Percentiles rank a stretch among this genome's conserved stretches.
phyloP scores from a whole-genome alignment of 208 protist genomes.

The Leishmania braziliensis region DNA sequence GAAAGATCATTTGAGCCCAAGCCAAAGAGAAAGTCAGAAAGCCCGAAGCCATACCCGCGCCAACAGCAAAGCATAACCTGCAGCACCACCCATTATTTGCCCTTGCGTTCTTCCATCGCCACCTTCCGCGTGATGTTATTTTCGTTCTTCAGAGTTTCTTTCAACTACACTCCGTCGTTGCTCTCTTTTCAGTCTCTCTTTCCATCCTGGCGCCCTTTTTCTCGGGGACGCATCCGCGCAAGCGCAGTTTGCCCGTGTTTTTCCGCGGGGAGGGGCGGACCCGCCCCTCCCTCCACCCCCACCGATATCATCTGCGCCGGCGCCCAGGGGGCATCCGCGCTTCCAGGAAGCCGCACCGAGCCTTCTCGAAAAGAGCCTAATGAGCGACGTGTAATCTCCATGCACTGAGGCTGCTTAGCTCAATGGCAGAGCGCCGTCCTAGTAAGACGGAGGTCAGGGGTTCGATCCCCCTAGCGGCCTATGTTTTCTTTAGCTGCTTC shows the following conservation, averaged over 20 bases:
- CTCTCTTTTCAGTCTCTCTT: no score
- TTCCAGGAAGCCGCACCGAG: no score
- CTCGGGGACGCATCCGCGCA: no score
- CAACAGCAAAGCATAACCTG: background rate
- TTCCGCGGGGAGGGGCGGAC: background rate
- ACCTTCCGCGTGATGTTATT: no score
- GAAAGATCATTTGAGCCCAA: background rate
- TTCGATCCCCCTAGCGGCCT: slow-evolving; percentile 90
- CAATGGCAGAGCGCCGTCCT: slow-evolving; percentile 92
- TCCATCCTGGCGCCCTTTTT: no score
- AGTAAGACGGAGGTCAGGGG: slow-evolving; percentile 89
- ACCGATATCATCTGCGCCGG: background rate
- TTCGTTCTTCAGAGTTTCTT: no score
- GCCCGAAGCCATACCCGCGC: background rate
- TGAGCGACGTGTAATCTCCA: no score
- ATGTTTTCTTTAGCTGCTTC: slow-evolving; percentile 23
- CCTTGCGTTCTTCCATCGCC: no score
- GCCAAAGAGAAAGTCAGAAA: background rate
- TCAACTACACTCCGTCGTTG: no score
- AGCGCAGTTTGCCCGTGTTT: no score
- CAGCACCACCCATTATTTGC: background rate
- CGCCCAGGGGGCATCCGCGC: background rate
- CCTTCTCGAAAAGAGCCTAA: no score
- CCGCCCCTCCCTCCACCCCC: background rate
- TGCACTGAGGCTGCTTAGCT: slow-evolving; percentile 75